Evolutionary conservation across 306 rosid species (phyloP).

Genomic region (Sechiopsis laciniata): DNA sequence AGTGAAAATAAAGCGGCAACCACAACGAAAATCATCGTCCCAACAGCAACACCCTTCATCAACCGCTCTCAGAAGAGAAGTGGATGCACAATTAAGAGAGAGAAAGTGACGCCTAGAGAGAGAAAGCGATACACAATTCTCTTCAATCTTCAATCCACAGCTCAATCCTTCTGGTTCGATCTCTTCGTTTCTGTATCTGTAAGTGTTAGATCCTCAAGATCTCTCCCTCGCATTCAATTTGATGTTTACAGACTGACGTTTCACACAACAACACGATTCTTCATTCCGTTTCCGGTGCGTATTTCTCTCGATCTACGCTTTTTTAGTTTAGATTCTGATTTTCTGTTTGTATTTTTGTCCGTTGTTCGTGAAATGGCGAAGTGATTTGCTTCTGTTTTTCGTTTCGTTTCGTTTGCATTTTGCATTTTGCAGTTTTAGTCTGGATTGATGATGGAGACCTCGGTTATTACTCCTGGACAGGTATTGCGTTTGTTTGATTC

Average conservation of each 20-base stretch:
- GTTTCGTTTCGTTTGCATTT: slow-evolving; percentile 3
- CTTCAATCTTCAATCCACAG: slow-evolving; percentile 6
- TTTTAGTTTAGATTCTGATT: background rate
- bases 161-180: background rate
- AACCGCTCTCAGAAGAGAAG: background rate
- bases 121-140: background rate
- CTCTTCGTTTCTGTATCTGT: background rate
- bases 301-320: slow-evolving; percentile 16
- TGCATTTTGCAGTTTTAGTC: slow-evolving; percentile 13
- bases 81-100: slow-evolving; percentile 14
- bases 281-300: background rate
- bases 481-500: slow-evolving; percentile 11
- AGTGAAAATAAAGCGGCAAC: slow-evolving; percentile 17
- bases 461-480: slow-evolving; percentile 19
- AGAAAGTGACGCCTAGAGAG: background rate
- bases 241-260: background rate
- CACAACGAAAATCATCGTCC: background rate
- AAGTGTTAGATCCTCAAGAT: background rate
- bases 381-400: background rate
- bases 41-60: slow-evolving; percentile 12
- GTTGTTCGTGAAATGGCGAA: background rate
- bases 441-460: slow-evolving; percentile 14
- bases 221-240: slow-evolving; percentile 3
- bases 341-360: background rate
- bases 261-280: background rate